phyloP scores from a whole-genome alignment of 208 protist species.

The Trypanosomatidae sp. region DNA sequence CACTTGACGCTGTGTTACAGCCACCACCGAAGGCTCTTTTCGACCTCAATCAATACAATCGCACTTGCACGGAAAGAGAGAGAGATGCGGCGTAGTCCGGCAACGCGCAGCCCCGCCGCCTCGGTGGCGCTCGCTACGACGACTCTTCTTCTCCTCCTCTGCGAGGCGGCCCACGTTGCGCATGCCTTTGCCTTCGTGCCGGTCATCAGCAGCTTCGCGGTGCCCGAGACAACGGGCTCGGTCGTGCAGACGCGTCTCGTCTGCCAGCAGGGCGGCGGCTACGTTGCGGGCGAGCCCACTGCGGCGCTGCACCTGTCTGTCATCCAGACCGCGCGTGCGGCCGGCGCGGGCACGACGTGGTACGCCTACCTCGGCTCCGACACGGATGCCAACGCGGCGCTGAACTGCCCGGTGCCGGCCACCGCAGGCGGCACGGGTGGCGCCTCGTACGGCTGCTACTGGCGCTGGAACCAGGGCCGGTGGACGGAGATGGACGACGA shows the following conservation, averaged over 20 bases:
- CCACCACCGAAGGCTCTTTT: too few relatives aligned
- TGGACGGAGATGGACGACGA: slow-evolving; percentile 31
- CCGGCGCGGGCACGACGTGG: slow-evolving; percentile 20
- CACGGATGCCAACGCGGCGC: slow-evolving; percentile 3
- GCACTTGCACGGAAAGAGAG: too few relatives aligned
- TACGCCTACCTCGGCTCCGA: slow-evolving; percentile 35
- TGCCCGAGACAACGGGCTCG: slow-evolving; percentile 12
- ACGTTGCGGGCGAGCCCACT: slow-evolving; percentile 30
- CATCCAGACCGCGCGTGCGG: slow-evolving; percentile 12
- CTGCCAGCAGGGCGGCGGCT: slow-evolving; percentile 30
- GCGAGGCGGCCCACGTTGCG: slow-evolving; percentile 1
- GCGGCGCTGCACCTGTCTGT: slow-evolving; percentile 12
- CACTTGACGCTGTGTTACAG: too few relatives aligned
- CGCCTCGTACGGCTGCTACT: slow-evolving; percentile 30
- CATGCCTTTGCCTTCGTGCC: slow-evolving; percentile 28
- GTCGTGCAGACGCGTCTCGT: slow-evolving; percentile 7
- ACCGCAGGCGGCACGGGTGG: too few relatives aligned
- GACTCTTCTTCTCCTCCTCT: slow-evolving; percentile 8
- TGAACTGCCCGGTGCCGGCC: slow-evolving; percentile 6
- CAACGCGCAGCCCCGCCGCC: too few relatives aligned
- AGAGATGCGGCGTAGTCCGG: too few relatives aligned
- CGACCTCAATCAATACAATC: too few relatives aligned
- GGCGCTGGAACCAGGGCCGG: slow-evolving; percentile 46
- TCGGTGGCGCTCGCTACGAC: neutral
- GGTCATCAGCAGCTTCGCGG: slow-evolving; percentile 21